These are phyloP conservation scores for Coccomyxa sp. DNA, from an alignment of 139 green algal species.

Conservation along the genomic window DNA sequence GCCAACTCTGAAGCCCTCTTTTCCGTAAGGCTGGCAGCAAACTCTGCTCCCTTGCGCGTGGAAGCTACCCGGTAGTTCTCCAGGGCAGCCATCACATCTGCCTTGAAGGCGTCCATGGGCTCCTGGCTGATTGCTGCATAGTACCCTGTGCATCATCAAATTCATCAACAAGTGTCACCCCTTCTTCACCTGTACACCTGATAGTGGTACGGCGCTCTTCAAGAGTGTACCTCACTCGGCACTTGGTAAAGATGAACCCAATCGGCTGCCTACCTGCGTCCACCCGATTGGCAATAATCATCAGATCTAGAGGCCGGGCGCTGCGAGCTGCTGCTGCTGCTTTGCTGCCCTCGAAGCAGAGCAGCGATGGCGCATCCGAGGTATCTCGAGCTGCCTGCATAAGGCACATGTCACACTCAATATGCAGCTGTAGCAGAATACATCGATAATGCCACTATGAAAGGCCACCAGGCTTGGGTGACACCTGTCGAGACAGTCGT, in stretches of 20 bases:
- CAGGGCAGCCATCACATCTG: conserved; percentile 40
- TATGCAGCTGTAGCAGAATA: too few species aligned
- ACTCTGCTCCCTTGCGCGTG: conserved; percentile 20
- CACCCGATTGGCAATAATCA: conserved; percentile 17
- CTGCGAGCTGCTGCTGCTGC: conserved; percentile 27
- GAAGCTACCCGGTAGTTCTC: conserved; percentile 35
- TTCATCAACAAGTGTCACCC: too few species aligned
- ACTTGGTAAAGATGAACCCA: too few species aligned
- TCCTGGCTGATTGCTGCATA: conserved; percentile 24
- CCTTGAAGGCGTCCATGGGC: conserved; percentile 36
- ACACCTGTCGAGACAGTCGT: too few species aligned
- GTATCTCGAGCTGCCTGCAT: neutral
- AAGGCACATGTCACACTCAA: neutral
- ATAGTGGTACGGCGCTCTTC: too few species aligned
- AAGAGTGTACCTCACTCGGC: too few species aligned
- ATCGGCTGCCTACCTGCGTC: conserved; percentile 19
- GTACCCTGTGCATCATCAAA: conserved; percentile 24
- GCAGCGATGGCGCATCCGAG: neutral
- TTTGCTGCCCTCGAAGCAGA: conserved; percentile 27
- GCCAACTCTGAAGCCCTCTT: neutral
- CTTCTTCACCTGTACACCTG: too few species aligned
- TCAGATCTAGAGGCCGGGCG: conserved; percentile 29
- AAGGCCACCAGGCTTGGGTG: too few species aligned
- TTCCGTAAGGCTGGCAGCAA: conserved; percentile 15
- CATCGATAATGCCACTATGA: too few species aligned